phyloP scores from a whole-genome alignment of 2,329 filamentous ascomycete genomes.

The Colletotrichum sp. region DNA sequence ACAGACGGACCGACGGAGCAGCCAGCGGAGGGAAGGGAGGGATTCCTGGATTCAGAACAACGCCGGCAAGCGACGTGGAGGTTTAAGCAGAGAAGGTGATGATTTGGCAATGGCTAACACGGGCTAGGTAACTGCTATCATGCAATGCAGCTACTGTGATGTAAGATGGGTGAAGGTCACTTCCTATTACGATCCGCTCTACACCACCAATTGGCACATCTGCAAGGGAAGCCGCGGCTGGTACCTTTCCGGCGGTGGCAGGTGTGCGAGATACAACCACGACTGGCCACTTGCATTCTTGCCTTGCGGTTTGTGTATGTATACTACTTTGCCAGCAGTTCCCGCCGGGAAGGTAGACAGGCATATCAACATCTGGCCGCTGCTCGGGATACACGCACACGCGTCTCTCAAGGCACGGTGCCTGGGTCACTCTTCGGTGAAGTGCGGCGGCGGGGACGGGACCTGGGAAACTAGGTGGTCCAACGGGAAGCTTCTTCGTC shows the following conservation, averaged over 20 bases:
- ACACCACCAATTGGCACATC: neutral
- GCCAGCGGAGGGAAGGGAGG: neutral
- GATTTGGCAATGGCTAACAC: neutral
- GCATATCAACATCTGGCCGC: neutral
- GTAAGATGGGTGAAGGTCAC: neutral
- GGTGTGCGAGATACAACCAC: neutral
- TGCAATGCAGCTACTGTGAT: neutral
- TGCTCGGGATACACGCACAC: slow-evolving; percentile 10
- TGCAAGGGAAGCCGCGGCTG: neutral
- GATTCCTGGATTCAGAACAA: neutral
- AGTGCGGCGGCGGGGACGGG: neutral
- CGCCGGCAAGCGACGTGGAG: neutral
- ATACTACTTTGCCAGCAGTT: neutral
- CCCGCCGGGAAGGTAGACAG: neutral
- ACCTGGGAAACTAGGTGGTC: neutral
- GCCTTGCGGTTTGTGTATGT: neutral
- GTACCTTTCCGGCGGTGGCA: neutral
- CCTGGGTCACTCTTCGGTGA: neutral
- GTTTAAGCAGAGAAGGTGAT: neutral
- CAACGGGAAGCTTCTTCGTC: slow-evolving; percentile 3
- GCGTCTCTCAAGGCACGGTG: neutral
- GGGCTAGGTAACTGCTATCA: neutral
- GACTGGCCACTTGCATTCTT: neutral
- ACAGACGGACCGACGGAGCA: slow-evolving; percentile 1
- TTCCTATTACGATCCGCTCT: slow-evolving; percentile 1